A percentile compares a stretch with the other conserved stretches of the same genome.
These are phyloP conservation scores for Alternaria solani DNA, from an alignment of 2,329 filamentous ascomycete species.

Conservation along the genomic window DNA sequence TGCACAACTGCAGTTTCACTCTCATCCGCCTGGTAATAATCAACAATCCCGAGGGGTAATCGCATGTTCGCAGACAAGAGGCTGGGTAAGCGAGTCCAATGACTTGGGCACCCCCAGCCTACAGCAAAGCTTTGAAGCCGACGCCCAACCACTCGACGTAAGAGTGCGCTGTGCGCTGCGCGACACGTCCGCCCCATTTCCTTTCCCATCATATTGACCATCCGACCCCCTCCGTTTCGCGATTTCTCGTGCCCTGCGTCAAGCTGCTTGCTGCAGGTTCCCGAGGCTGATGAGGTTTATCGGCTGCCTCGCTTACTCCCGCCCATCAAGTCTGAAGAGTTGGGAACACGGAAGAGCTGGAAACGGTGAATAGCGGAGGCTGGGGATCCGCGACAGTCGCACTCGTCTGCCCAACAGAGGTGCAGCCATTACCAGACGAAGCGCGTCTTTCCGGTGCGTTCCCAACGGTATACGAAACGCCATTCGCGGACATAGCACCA, in stretches of 20 bases:
- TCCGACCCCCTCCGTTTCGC: constrained; percentile 7
- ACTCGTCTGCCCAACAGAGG: neutral
- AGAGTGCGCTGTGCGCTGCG: constrained; percentile 30
- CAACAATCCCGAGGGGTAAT: constrained; percentile 15
- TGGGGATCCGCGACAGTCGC: constrained; percentile 7
- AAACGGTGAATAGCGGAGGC: constrained; percentile 5
- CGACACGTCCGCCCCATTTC: constrained; percentile 19
- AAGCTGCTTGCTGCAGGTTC: constrained; percentile 21
- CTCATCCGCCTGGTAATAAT: constrained; percentile 3
- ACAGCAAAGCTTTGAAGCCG: constrained; percentile 29
- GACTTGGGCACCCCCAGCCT: constrained; percentile 32
- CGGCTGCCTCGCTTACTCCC: constrained; percentile 22
- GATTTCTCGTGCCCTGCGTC: constrained; percentile 23
- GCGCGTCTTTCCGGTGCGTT: constrained; percentile 7
- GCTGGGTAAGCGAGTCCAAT: constrained; percentile 37
- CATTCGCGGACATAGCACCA: constrained; percentile 11
- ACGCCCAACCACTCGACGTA: constrained; percentile 39
- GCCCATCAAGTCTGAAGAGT: constrained; percentile 10
- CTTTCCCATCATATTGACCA: constrained; percentile 15
- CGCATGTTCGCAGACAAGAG: constrained; percentile 29
- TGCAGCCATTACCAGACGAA: constrained; percentile 11
- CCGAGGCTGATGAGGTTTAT: constrained; percentile 16
- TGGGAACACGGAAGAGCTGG: constrained; percentile 14
- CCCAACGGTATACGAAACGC: constrained; percentile 12
- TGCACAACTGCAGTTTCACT: constrained; percentile 1